phyloP scores from a whole-genome alignment of 1,284 basidiomycete species.

The Athelia sp. region DNA sequence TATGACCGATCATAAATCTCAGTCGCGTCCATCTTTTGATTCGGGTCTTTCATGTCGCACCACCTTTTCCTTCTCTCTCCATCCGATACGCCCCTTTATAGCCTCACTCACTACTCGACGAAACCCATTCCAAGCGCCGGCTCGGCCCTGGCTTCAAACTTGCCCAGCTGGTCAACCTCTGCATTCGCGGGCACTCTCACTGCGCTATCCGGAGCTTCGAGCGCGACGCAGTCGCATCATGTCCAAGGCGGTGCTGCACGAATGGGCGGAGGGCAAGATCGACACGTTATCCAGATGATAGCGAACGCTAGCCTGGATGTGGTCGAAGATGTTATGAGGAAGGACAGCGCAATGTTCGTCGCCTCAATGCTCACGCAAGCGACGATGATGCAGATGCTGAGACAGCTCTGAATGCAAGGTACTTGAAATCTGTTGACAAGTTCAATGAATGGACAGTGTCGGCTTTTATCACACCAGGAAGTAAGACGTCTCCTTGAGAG shows the following conservation, averaged over 20 bases:
- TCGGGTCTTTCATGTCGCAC: slow-evolving; percentile 60
- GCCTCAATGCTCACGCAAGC: too few species aligned
- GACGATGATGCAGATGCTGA: neutral
- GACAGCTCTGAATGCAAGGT: slow-evolving; percentile 49
- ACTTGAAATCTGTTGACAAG: slow-evolving; percentile 88
- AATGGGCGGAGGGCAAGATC: slow-evolving; percentile 72
- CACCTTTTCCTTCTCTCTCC: slow-evolving; percentile 79
- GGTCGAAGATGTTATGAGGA: slow-evolving; percentile 86
- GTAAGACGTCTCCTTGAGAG: slow-evolving; percentile 43
- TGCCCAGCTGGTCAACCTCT: slow-evolving; percentile 82
- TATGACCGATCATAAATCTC: too few species aligned
- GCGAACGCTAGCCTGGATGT: slow-evolving; percentile 90
- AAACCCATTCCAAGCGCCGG: slow-evolving; percentile 56
- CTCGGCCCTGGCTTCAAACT: slow-evolving; percentile 70
- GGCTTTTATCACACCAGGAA: slow-evolving; percentile 88
- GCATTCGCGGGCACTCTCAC: slow-evolving; percentile 85
- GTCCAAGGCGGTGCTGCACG: slow-evolving; percentile 56
- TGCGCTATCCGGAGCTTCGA: slow-evolving; percentile 77
- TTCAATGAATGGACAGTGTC: slow-evolving; percentile 98
- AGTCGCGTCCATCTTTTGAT: too few species aligned
- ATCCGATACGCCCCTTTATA: slow-evolving; percentile 78
- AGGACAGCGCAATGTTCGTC: slow-evolving; percentile 80
- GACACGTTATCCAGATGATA: slow-evolving; percentile 95
- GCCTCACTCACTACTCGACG: slow-evolving; percentile 71
- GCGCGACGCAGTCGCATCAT: slow-evolving; percentile 55